Evolutionary conservation across 805 yeast genomes (phyloP).

Genomic region (Saccharomyces kudriavzevii): DNA sequence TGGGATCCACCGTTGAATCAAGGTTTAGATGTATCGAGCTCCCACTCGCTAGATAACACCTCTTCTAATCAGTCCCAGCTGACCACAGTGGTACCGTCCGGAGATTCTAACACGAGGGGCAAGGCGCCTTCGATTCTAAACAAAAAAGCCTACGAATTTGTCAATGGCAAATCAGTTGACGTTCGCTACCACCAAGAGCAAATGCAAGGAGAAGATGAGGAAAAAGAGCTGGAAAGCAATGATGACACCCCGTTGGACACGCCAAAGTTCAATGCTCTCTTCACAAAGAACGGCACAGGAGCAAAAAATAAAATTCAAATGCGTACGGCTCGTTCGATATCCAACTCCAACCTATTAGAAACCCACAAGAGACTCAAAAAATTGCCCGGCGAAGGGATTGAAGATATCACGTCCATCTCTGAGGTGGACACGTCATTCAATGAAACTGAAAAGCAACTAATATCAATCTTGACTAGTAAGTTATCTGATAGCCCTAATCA

Average conservation of each 20-base stretch:
- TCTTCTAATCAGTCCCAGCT: not conserved
- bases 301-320: not conserved
- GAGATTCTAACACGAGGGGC: not conserved
- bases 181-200: slow-evolving; percentile 1
- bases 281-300: not conserved
- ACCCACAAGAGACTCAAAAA: not conserved
- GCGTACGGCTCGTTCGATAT: not conserved
- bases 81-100: not conserved
- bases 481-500: slow-evolving; percentile 4
- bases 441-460: slow-evolving; percentile 16
- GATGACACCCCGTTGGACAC: slow-evolving; percentile 24
- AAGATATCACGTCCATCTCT: slow-evolving; percentile 12
- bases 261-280: slow-evolving; percentile 15
- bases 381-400: slow-evolving; percentile 1
- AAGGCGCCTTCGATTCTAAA: not conserved
- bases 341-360: not conserved
- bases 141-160: not conserved
- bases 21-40: slow-evolving; percentile 8
- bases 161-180: not conserved
- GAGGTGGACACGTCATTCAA: slow-evolving; percentile 19
- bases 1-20: slow-evolving; percentile 9
- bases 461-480: slow-evolving; percentile 19
- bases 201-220: slow-evolving; percentile 1
- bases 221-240: not conserved
- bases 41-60: slow-evolving; percentile 1